Percentiles rank a stretch among this genome's conserved stretches.
Evolutionary conservation across 1,284 basidiomycete genomes (phyloP).

Genomic region (Inonotus obliquus): DNA sequence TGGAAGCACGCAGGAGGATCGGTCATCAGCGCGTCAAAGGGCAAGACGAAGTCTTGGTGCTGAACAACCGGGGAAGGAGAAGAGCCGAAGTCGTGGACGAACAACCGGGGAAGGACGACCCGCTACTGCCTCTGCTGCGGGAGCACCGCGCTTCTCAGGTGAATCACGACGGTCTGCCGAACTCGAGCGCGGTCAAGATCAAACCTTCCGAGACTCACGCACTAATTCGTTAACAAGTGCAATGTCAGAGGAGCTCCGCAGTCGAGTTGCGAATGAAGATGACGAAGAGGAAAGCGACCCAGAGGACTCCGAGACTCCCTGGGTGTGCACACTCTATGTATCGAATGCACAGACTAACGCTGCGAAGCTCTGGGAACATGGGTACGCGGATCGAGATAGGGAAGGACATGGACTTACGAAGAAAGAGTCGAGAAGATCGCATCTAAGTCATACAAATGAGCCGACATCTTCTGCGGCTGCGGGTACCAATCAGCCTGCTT

Average conservation of each 20-base stretch:
- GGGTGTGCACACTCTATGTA: constrained; percentile 77
- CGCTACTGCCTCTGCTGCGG: neutral
- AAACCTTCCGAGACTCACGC: constrained; percentile 1
- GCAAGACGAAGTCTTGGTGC: neutral
- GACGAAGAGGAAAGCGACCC: constrained; percentile 79
- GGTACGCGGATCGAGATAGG: constrained; percentile 20
- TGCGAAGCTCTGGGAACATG: constrained; percentile 7
- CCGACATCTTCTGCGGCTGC: neutral
- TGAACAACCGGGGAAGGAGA: neutral
- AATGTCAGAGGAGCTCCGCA: constrained; percentile 12
- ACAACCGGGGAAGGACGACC: neutral
- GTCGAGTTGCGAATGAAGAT: constrained; percentile 27
- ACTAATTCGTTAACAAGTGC: constrained; percentile 10
- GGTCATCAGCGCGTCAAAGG: neutral
- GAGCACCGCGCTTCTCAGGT: neutral
- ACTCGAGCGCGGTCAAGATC: neutral
- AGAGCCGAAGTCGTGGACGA: neutral
- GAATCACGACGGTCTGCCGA: constrained; percentile 8
- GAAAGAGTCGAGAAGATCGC: neutral
- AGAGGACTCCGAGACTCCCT: constrained; percentile 94
- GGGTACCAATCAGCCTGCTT: neutral
- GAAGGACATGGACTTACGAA: neutral
- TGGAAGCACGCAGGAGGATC: neutral
- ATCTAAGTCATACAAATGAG: neutral
- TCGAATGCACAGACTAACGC: constrained; percentile 18